Conservation (phyloP, 306 rosid genomes). For the Cicer yamashitae region DNA sequence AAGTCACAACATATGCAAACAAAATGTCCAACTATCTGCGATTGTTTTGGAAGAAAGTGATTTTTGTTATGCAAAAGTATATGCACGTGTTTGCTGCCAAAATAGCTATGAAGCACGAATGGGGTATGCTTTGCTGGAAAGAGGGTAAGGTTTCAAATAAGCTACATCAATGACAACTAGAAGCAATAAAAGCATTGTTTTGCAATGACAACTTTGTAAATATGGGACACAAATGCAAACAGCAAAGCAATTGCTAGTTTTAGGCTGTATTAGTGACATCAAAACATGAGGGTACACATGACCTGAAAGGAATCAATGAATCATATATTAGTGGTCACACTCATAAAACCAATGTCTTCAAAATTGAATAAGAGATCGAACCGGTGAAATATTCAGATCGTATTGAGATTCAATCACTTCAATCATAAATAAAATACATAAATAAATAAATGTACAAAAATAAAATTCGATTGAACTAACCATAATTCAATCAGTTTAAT, state of each 20-base stretch:
- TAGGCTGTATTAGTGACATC: constrained; percentile 56
- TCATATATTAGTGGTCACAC: constrained; percentile 43
- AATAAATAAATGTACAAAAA: too few species aligned
- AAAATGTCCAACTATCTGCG: too few species aligned
- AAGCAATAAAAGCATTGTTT: constrained; percentile 48
- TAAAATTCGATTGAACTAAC: too few species aligned
- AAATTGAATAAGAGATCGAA: too few species aligned
- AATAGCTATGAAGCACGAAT: constrained; percentile 48
- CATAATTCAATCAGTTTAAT: too few species aligned
- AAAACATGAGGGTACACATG: constrained; percentile 55
- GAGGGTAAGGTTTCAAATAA: constrained; percentile 58
- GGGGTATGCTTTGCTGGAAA: constrained; percentile 78
- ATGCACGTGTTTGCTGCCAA: constrained; percentile 52
- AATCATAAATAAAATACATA: too few species aligned
- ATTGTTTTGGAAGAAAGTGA: too few species aligned
- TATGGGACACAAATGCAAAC: constrained; percentile 55
- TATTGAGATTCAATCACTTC: too few species aligned
- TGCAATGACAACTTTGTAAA: constrained; percentile 50
- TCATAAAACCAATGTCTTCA: background rate
- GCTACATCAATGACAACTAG: constrained; percentile 69
- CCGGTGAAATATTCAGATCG: too few species aligned
- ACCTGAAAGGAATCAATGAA: constrained; percentile 48
- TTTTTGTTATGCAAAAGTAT: background rate
- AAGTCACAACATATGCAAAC: too few species aligned
- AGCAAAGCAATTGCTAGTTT: constrained; percentile 63